These are phyloP conservation scores for Aspergillus leporis DNA, from an alignment of 495 filamentous ascomycete species.

Conservation along the genomic window DNA sequence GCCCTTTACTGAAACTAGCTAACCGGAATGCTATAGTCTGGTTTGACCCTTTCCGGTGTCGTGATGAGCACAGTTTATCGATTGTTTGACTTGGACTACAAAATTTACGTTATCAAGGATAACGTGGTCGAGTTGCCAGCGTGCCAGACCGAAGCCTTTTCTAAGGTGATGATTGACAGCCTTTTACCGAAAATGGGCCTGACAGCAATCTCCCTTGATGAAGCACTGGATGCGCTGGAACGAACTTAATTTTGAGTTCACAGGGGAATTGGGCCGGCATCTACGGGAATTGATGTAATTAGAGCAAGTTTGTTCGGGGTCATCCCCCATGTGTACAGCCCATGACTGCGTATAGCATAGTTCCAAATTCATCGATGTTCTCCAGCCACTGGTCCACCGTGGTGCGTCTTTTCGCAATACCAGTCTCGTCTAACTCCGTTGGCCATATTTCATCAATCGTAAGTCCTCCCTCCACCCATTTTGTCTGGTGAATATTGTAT, in stretches of 20 bases:
- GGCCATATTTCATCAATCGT: slow-evolving; percentile 51
- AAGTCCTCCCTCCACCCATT: slow-evolving; percentile 38
- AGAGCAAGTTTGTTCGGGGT: too few species aligned
- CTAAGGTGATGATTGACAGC: slow-evolving; percentile 25
- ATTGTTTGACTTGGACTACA: slow-evolving; percentile 46
- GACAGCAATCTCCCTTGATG: slow-evolving; percentile 23
- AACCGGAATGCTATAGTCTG: slow-evolving; percentile 30
- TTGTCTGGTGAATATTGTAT: slow-evolving; percentile 42
- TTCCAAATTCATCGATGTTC: slow-evolving; percentile 48
- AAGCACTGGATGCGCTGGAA: slow-evolving; percentile 17
- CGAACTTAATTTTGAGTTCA: too few species aligned
- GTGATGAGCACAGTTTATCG: slow-evolving; percentile 45
- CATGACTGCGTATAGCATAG: slow-evolving; percentile 49
- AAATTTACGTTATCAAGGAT: slow-evolving; percentile 44
- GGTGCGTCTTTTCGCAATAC: slow-evolving; percentile 25
- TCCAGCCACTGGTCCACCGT: slow-evolving; percentile 47
- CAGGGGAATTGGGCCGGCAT: too few species aligned
- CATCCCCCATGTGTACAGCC: slow-evolving; percentile 41
- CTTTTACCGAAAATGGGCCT: slow-evolving; percentile 37
- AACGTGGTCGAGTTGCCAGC: slow-evolving; percentile 44
- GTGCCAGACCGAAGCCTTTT: slow-evolving; percentile 24
- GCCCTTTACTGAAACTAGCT: not conserved
- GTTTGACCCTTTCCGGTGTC: slow-evolving; percentile 42
- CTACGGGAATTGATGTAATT: too few species aligned
- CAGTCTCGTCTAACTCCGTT: slow-evolving; percentile 26